Percentiles rank a stretch among this genome's conserved stretches.
These are phyloP conservation scores for Saposhnikovia divaricata DNA, from an alignment of 129 eudicot genomes.

Conservation along the genomic window DNA sequence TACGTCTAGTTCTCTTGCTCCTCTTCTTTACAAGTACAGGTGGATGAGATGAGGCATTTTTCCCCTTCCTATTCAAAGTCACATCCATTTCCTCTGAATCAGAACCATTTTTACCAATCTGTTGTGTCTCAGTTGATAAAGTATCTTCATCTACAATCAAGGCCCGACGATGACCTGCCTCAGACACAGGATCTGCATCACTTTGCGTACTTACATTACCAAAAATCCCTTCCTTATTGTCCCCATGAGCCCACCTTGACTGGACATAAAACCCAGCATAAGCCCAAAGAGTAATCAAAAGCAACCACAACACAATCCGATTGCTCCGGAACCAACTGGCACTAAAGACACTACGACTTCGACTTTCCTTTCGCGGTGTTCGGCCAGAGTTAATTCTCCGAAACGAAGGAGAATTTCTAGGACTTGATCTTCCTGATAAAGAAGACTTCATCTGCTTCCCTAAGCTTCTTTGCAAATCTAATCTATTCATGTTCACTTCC, in stretches of 20 bases:
- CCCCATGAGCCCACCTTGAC: constrained; percentile 47
- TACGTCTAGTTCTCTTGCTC: constrained; percentile 49
- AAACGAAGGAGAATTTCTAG: constrained; percentile 81
- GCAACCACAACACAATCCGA: constrained; percentile 82
- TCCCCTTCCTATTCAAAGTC: constrained; percentile 30
- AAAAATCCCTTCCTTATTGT: constrained; percentile 73
- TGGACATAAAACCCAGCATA: constrained; percentile 88
- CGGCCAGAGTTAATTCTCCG: constrained; percentile 64
- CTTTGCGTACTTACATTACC: constrained; percentile 38
- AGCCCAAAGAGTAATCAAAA: constrained; percentile 94
- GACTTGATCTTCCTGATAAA: constrained; percentile 69
- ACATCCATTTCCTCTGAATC: constrained; percentile 23
- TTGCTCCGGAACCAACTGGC: constrained; percentile 59
- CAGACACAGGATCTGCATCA: constrained; percentile 22
- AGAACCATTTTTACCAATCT: constrained; percentile 23
- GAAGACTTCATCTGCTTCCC: constrained; percentile 59
- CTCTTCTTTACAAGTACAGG: constrained; percentile 35
- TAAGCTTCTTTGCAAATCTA: constrained; percentile 38
- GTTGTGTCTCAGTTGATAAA: constrained; percentile 13
- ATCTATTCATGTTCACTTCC: constrained; percentile 32
- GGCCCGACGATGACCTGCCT: constrained; percentile 32
- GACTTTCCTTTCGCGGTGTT: constrained; percentile 69
- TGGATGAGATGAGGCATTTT: constrained; percentile 18
- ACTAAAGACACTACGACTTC: constrained; percentile 26
- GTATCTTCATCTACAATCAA: constrained; percentile 36